Conservation (phyloP, 2,329 filamentous ascomycete species). For the Cercospora sesami region DNA sequence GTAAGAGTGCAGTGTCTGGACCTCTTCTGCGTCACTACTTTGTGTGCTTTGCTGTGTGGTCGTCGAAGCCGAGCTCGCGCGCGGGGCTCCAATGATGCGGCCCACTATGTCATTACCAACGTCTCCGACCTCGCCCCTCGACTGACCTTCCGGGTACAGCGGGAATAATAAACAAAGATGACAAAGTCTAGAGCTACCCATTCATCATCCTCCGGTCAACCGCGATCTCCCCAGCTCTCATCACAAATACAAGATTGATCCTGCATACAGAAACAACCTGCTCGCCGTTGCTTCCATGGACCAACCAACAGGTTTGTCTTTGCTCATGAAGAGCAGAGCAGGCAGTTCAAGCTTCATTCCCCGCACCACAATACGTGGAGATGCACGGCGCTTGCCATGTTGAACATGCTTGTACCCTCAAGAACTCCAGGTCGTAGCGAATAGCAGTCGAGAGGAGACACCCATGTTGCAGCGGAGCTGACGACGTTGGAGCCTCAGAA, state of each 20-base stretch:
- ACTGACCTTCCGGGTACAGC: conserved; percentile 10
- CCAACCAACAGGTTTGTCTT: neutral
- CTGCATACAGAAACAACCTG: neutral
- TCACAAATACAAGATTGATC: neutral
- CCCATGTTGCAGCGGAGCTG: conserved; percentile 4
- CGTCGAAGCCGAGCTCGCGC: conserved; percentile 19
- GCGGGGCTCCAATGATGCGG: conserved; percentile 16
- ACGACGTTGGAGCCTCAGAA: conserved; percentile 7
- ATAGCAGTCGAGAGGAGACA: neutral
- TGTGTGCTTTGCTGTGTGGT: neutral
- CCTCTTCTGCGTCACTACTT: conserved; percentile 20
- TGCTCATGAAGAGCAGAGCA: neutral
- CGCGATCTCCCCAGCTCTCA: conserved; percentile 13
- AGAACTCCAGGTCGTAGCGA: neutral
- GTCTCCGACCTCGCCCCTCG: conserved; percentile 5
- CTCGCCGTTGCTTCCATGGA: conserved; percentile 2
- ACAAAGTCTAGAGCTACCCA: conserved; percentile 1
- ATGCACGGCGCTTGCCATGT: neutral
- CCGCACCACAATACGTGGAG: neutral
- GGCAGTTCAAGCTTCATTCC: conserved; percentile 1
- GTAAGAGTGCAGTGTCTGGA: neutral
- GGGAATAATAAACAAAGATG: neutral
- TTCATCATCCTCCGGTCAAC: conserved; percentile 16
- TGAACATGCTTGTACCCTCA: neutral
- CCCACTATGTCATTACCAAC: conserved; percentile 16